Percentiles rank a stretch among this genome's conserved stretches.
Evolutionary conservation across 202 grass and related monocot genomes (phyloP).

Genomic region (Panicum hallii): DNA sequence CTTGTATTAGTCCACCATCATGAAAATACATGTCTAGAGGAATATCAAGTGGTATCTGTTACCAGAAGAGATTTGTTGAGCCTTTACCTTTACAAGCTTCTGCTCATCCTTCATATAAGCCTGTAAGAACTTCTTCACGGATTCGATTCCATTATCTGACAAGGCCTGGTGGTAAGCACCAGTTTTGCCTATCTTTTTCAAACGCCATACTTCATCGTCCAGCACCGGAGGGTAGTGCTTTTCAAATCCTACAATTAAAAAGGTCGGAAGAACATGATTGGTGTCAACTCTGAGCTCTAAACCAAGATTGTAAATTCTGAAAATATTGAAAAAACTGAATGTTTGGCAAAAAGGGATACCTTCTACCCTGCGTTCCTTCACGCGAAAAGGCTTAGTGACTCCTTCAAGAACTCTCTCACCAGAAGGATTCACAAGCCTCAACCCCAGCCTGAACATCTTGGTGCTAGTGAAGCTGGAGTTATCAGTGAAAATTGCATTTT

Average conservation of each 20-base stretch:
- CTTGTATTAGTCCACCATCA: constrained; percentile 30
- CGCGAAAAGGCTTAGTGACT: constrained; percentile 57
- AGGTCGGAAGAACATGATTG: constrained; percentile 4
- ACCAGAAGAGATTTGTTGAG: background rate
- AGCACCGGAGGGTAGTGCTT: constrained; percentile 67
- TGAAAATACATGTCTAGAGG: background rate
- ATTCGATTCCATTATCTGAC: constrained; percentile 49
- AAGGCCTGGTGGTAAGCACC: constrained; percentile 58
- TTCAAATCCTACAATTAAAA: constrained; percentile 51
- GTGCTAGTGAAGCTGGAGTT: constrained; percentile 75
- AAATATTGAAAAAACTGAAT: background rate
- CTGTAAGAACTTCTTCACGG: constrained; percentile 62
- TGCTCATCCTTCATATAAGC: constrained; percentile 46
- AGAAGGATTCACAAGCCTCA: constrained; percentile 47
- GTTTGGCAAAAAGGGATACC: constrained; percentile 45
- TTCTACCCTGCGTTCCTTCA: constrained; percentile 69
- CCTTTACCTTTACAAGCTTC: constrained; percentile 47
- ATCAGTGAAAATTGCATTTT: constrained; percentile 65
- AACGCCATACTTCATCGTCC: constrained; percentile 66
- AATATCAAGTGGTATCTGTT: background rate
- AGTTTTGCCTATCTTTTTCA: constrained; percentile 59
- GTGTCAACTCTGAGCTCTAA: background rate
- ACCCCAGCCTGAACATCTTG: constrained; percentile 67
- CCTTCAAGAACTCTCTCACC: constrained; percentile 70
- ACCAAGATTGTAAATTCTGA: constrained; percentile 9